These are phyloP conservation scores for Phytophthora hibernalis DNA, from an alignment of 352 stramenopile species.

Conservation along the genomic window DNA sequence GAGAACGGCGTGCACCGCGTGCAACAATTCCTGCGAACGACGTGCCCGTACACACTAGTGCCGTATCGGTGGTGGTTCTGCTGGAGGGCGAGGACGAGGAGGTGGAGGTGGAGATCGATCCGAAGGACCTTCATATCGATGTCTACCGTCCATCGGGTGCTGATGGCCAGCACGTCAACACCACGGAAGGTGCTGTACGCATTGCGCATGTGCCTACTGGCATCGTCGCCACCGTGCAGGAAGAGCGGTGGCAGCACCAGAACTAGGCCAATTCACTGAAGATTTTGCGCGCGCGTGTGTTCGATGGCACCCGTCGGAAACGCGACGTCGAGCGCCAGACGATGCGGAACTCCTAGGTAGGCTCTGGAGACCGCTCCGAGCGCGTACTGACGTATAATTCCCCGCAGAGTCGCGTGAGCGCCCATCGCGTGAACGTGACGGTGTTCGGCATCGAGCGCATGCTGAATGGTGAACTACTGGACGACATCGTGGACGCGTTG, in stretches of 20 bases:
- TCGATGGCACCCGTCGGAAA: constrained; percentile 92
- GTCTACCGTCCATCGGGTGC: constrained; percentile 97
- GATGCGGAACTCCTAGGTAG: constrained; percentile 90
- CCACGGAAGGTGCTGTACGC: constrained; percentile 97
- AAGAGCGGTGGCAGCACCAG: constrained; percentile 97
- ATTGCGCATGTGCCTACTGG: constrained; percentile 98
- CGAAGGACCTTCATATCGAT: constrained; percentile 97
- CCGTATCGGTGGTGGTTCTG: constrained; percentile 97
- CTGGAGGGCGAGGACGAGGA: constrained; percentile 91
- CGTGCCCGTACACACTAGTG: constrained; percentile 97
- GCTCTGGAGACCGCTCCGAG: constrained; percentile 95
- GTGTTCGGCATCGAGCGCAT: constrained; percentile 91
- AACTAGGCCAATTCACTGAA: constrained; percentile 99
- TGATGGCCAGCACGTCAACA: constrained; percentile 99
- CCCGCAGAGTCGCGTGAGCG: constrained; percentile 95
- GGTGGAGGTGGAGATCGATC: constrained; percentile 89
- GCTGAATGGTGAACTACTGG: constrained; percentile 88
- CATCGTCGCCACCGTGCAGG: constrained; percentile 88
- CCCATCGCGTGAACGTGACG: constrained; percentile 94
- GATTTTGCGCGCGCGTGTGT: constrained; percentile 95
- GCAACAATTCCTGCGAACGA: constrained; percentile 97
- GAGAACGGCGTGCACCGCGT: constrained; percentile 98
- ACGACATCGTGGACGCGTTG: constrained; percentile 89
- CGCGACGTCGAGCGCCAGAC: constrained; percentile 62
- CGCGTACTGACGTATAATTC: constrained; percentile 99